A percentile compares a stretch with the other conserved stretches of the same genome.
Evolutionary conservation across 2,329 filamentous ascomycete genomes (phyloP).

Genomic region (Ambrosiella beaveri): DNA sequence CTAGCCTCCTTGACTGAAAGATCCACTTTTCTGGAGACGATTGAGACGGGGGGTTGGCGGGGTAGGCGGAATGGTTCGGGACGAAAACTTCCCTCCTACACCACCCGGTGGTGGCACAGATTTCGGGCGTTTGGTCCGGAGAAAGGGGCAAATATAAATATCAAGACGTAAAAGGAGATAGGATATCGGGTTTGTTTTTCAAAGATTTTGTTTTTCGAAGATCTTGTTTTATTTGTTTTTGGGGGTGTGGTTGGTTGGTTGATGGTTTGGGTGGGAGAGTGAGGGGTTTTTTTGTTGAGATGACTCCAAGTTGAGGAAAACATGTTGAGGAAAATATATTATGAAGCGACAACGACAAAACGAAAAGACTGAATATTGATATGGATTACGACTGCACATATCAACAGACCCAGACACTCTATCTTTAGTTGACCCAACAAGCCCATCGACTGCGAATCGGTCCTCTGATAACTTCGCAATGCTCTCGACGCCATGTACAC

Average conservation of each 20-base stretch:
- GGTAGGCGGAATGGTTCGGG: background rate
- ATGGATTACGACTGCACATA: no score
- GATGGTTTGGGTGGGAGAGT: background rate
- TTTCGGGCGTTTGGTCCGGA: background rate
- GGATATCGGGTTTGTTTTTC: background rate
- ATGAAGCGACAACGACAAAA: no score
- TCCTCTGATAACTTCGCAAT: no score
- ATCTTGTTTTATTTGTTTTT: background rate
- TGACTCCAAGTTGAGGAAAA: no score
- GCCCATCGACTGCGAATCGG: no score
- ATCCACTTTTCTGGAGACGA: background rate
- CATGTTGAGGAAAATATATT: no score
- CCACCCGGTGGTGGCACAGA: background rate
- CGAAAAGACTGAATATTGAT: no score
- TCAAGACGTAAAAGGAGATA: background rate
- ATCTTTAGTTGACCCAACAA: no score
- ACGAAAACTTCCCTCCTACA: background rate
- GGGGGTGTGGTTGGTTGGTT: background rate
- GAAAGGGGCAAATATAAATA: background rate
- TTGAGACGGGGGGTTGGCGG: background rate
- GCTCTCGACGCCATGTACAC: no score
- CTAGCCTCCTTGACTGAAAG: no score
- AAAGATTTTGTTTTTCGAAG: background rate
- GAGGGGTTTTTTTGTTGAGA: background rate
- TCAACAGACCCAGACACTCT: no score